phyloP scores from a whole-genome alignment of 192 early-diverging fungal species.

The Coemansia asiatica region DNA sequence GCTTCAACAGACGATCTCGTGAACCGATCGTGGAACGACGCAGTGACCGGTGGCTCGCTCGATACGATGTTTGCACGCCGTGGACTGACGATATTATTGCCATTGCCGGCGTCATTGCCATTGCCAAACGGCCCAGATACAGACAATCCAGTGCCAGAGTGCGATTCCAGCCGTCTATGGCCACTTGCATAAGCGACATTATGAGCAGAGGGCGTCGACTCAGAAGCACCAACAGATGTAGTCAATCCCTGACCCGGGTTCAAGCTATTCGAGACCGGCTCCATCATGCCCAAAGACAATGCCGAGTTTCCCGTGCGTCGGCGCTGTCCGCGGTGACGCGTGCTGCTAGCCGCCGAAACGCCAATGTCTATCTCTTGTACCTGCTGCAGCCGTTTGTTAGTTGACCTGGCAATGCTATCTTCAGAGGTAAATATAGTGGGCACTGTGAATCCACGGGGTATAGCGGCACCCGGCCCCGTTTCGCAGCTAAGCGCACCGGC shows the following conservation, averaged over 20 bases:
- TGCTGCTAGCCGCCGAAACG: not conserved
- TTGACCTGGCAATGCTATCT: conserved; percentile 2
- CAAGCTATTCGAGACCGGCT: conserved; percentile 11
- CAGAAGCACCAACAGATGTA: not conserved
- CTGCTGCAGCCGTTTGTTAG: conserved; percentile 23
- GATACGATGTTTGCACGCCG: not conserved
- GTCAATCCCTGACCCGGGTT: not conserved
- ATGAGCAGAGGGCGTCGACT: not conserved
- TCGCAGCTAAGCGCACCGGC: not conserved
- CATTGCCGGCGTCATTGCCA: not conserved
- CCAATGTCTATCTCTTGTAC: conserved; percentile 21
- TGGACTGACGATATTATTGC: not conserved
- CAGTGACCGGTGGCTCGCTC: not conserved
- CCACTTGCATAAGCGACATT: not conserved
- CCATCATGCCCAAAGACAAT: conserved; percentile 7
- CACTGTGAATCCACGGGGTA: not conserved
- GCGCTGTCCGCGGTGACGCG: conserved; percentile 15
- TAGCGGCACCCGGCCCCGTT: not conserved
- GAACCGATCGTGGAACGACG: conserved; percentile 21
- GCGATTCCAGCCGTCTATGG: not conserved
- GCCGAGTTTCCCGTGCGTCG: conserved; percentile 29
- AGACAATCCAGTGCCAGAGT: not conserved
- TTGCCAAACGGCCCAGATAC: not conserved
- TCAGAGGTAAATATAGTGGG: not conserved
- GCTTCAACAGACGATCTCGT: conserved; percentile 34